Evolutionary conservation across 2,329 filamentous ascomycete genomes (phyloP).

Genomic region (Fusarium incarnatum): DNA sequence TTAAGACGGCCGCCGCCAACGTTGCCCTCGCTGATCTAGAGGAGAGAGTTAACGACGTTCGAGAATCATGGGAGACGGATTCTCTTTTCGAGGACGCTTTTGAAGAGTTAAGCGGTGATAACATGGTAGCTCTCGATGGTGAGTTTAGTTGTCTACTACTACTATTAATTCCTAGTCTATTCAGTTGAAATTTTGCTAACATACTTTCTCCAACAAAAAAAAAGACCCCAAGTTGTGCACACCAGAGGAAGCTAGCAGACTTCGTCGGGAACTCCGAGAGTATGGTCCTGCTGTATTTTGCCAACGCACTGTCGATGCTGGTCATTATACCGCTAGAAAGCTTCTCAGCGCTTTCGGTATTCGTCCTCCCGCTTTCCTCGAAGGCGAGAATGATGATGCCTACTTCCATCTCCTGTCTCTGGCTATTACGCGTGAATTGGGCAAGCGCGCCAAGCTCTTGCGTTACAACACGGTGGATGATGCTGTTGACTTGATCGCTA

Average conservation of each 20-base stretch:
- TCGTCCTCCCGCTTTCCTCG: constrained; percentile 77
- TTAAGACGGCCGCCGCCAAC: constrained; percentile 52
- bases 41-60: constrained; percentile 63
- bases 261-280: constrained; percentile 77
- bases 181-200: constrained; percentile 13
- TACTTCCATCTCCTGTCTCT: constrained; percentile 81
- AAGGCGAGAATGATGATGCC: constrained; percentile 73
- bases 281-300: constrained; percentile 85
- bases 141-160: constrained; percentile 47
- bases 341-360: constrained; percentile 89
- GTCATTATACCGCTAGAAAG: constrained; percentile 80
- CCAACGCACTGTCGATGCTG: constrained; percentile 74
- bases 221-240: constrained; percentile 67
- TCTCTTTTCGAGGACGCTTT: constrained; percentile 73
- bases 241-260: constrained; percentile 74
- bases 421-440: constrained; percentile 82
- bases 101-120: constrained; percentile 67
- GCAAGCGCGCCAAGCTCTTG: constrained; percentile 81
- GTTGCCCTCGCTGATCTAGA: constrained; percentile 60
- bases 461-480: constrained; percentile 90
- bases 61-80: constrained; percentile 71
- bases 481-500: constrained; percentile 80
- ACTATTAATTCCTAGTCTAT: background rate
- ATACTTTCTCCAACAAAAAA: constrained; percentile 8
- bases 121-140: constrained; percentile 60